Evolutionary conservation across 306 rosid species (phyloP).

Genomic region (Abrus precatorius): DNA sequence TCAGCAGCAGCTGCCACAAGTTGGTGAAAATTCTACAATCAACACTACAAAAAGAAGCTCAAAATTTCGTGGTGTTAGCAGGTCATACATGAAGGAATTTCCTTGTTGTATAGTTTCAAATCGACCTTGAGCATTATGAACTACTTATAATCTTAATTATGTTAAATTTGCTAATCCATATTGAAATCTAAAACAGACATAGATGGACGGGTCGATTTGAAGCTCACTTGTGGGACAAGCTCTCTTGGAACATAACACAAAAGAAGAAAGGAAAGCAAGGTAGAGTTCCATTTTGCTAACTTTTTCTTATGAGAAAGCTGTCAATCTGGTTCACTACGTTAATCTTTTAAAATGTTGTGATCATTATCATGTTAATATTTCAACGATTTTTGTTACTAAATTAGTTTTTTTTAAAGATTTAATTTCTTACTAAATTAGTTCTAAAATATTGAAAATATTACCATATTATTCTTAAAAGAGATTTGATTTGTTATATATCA

Average conservation of each 20-base stretch:
- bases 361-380: no score
- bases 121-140: background rate
- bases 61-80: constrained; percentile 85
- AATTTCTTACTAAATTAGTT: no score
- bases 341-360: no score
- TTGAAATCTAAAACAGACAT: constrained; percentile 61
- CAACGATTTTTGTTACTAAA: no score
- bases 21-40: constrained; percentile 57
- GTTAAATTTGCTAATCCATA: constrained; percentile 36
- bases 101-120: constrained; percentile 20
- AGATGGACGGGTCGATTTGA: constrained; percentile 93
- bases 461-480: no score
- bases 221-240: constrained; percentile 97
- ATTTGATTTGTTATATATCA: no score
- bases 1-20: constrained; percentile 24
- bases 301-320: background rate
- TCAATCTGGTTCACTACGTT: no score
- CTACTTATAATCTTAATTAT: background rate
- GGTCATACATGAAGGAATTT: constrained; percentile 48
- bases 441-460: no score
- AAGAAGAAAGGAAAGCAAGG: constrained; percentile 97
- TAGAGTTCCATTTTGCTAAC: constrained; percentile 7
- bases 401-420: no score
- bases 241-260: constrained; percentile 87
- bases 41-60: constrained; percentile 80